Percentiles rank a stretch among this genome's conserved stretches.
phyloP scores from a whole-genome alignment of 164 flowering plant species.

The Annona cherimola region DNA sequence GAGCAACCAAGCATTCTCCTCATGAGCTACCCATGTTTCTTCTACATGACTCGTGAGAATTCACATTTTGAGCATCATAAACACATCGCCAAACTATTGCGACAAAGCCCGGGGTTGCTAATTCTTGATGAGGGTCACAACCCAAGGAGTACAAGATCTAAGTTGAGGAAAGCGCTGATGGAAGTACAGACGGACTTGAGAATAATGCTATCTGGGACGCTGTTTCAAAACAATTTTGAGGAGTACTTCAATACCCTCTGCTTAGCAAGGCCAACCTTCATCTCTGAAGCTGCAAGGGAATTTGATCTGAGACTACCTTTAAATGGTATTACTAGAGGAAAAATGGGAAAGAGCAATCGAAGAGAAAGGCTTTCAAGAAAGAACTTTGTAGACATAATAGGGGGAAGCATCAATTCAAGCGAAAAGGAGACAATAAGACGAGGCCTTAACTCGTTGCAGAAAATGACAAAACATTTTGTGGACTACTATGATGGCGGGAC shows the following conservation, averaged over 20 bases:
- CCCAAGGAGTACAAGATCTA: conserved; percentile 86
- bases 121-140: conserved; percentile 97
- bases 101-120: conserved; percentile 74
- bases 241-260: conserved; percentile 91
- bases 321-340: conserved; percentile 29
- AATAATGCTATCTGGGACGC: conserved; percentile 82
- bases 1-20: conserved; percentile 80
- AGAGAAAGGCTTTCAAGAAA: conserved; percentile 66
- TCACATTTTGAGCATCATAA: conserved; percentile 48
- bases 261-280: conserved; percentile 80
- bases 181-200: conserved; percentile 65
- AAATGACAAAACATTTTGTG: conserved; percentile 61
- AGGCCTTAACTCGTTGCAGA: conserved; percentile 59
- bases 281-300: conserved; percentile 54
- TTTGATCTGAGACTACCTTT: conserved; percentile 27
- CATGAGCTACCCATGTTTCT: conserved; percentile 86
- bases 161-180: conserved; percentile 79
- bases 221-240: conserved; percentile 87
- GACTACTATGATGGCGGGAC: conserved; percentile 69
- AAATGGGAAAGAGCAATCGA: conserved; percentile 22
- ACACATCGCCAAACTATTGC: conserved; percentile 58
- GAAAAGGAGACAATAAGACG: conserved; percentile 37
- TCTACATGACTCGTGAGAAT: conserved; percentile 60
- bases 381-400: conserved; percentile 65
- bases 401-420: conserved; percentile 48